Evolutionary conservation across 2,329 filamentous ascomycete genomes (phyloP).

Genomic region (Trichoderma koningii): DNA sequence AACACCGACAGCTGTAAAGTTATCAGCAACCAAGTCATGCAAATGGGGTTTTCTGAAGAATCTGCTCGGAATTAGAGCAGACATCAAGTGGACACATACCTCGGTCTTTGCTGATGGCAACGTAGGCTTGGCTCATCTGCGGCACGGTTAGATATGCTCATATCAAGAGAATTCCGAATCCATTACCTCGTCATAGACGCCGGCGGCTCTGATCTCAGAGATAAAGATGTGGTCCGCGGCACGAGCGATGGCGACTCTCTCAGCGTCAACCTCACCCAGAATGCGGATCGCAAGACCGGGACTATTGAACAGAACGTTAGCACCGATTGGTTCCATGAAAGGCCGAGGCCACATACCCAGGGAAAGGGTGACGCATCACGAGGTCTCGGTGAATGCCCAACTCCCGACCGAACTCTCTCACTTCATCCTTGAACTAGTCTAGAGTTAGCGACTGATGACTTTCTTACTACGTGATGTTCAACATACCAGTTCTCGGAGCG

Average conservation of each 20-base stretch:
- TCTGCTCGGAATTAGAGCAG: conserved; percentile 20
- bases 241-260: conserved; percentile 77
- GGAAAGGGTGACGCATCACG: conserved; percentile 35
- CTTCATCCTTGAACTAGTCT: conserved; percentile 75
- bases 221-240: conserved; percentile 80
- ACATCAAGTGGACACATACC: not conserved
- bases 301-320: conserved; percentile 36
- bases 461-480: not conserved
- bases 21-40: not conserved
- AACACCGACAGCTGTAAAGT: conserved; percentile 41
- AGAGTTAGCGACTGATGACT: conserved; percentile 8
- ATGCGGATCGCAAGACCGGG: conserved; percentile 74
- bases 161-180: not conserved
- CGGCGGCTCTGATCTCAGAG: conserved; percentile 67
- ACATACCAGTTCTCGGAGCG: conserved; percentile 30
- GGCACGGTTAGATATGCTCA: conserved; percentile 2
- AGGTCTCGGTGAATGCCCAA: conserved; percentile 40
- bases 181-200: conserved; percentile 56
- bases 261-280: conserved; percentile 78
- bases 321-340: not conserved
- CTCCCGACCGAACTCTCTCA: conserved; percentile 38
- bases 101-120: conserved; percentile 35
- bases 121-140: conserved; percentile 33
- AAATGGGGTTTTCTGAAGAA: not conserved
- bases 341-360: not conserved